Base-by-base conservation (phyloP, 441 rosid genomes). In the Eruca vesicaria region DNA sequence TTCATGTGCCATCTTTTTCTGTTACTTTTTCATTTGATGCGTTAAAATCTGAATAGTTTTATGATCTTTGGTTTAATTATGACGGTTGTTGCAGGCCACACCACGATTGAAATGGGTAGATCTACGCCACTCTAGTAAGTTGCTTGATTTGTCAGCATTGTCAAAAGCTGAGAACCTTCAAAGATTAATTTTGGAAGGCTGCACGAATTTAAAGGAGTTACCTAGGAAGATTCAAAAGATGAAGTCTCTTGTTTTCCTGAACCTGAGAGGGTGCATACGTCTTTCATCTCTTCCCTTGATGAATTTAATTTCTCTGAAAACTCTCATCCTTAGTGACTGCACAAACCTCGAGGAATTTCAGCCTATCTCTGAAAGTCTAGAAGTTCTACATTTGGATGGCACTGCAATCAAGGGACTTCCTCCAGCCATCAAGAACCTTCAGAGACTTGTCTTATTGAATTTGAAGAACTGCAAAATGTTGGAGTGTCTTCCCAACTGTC, bases 391-490 rank as follows among this genome's bases (percentile, higher is more conserved):
- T 55, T 9, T 68, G 3, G 73, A 68, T 56, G 73, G 73, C 21
- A 68, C 73, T 6, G 53, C 63, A 56, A 55, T 68, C 20, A 35
- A 3, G 0, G 52, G 23, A 36, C 63, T 68, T 55, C 73, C 73
- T 33, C 52, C 1, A 0, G 8, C 36, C 4, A 50, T 82, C 21
- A 48, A 59, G 5, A 16, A 29, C 12, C 77, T 84, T 8, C 35
- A 53, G 7, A 69, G 63, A n/a, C 80, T 80, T 66, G 59, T 72
- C 11, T 1, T 61, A 2, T 33, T 83, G 72, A 80, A 81, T n/a
- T 60, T 79, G 52, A 61, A 72, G n/a, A 74, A 45, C 43, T 84
- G 84, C 71, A 45, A 12, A 60, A 67, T 16, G 35, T 21, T 78
- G 12, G 7, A 23, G 68, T 32, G 16, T 1, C 63, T 78, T 72